Conservation (phyloP, 2,329 filamentous ascomycete species). For the Trichoderma koningiopsis region DNA sequence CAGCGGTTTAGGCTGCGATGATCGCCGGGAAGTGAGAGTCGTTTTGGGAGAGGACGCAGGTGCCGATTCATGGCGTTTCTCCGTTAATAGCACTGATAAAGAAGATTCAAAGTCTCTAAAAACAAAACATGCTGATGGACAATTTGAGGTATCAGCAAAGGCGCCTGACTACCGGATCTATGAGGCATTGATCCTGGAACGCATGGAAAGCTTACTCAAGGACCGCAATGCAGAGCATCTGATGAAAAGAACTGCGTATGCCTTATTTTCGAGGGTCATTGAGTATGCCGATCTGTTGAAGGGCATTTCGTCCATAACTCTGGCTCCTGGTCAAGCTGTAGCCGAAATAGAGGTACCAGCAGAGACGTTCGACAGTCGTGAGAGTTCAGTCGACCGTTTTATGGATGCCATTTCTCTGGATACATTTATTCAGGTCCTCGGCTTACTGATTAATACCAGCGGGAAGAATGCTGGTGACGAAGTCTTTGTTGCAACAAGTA, state of each 20-base stretch:
- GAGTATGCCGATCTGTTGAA: constrained; percentile 28
- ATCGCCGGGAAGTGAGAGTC: not conserved
- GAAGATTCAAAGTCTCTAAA: not conserved
- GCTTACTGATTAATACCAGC: constrained; percentile 31
- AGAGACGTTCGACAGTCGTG: constrained; percentile 9
- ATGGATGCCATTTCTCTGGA: constrained; percentile 31
- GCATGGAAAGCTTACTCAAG: not conserved
- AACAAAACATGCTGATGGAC: not conserved
- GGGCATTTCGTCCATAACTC: constrained; percentile 28
- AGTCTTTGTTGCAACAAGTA: constrained; percentile 28
- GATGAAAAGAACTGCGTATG: constrained; percentile 27
- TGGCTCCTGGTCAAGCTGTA: constrained; percentile 26
- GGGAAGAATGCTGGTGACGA: constrained; percentile 26
- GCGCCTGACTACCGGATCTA: not conserved
- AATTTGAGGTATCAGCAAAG: not conserved
- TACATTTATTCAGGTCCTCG: constrained; percentile 31
- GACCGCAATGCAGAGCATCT: constrained; percentile 27
- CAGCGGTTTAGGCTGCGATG: constrained; percentile 25
- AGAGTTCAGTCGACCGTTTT: constrained; percentile 26
- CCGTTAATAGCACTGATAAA: not conserved
- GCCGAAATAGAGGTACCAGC: constrained; percentile 28
- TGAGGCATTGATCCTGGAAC: not conserved
- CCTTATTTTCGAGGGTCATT: constrained; percentile 29
- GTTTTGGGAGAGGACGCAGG: not conserved
- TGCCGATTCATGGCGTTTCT: not conserved